phyloP scores from a whole-genome alignment of 495 filamentous ascomycete genomes.

The Xylaria telfairii region DNA sequence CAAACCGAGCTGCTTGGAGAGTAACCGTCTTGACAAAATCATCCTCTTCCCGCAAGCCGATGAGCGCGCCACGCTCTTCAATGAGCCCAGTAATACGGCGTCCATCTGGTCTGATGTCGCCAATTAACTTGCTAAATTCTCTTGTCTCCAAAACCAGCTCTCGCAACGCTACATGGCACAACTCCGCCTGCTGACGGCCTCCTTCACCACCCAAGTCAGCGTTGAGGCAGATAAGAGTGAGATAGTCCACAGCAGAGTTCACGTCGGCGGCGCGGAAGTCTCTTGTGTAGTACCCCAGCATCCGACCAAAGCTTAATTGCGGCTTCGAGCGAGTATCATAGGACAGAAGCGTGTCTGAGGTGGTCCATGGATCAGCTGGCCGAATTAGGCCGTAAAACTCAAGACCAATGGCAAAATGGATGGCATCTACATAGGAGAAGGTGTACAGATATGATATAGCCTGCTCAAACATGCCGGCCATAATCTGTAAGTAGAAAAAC shows the following conservation, averaged over 20 bases:
- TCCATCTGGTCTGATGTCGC: slow-evolving; percentile 85
- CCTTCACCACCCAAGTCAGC: slow-evolving; percentile 75
- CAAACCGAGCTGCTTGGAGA: slow-evolving; percentile 84
- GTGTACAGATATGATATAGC: slow-evolving; percentile 88
- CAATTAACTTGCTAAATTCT: slow-evolving; percentile 91
- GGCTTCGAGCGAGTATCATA: slow-evolving; percentile 73
- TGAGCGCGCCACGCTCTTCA: slow-evolving; percentile 84
- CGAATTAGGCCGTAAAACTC: slow-evolving; percentile 91
- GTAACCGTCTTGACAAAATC: slow-evolving; percentile 89
- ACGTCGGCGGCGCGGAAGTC: slow-evolving; percentile 91
- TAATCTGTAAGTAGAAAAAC: slow-evolving; percentile 88
- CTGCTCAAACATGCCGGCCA: slow-evolving; percentile 94
- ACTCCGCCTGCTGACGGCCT: slow-evolving; percentile 75
- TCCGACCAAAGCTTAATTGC: slow-evolving; percentile 91
- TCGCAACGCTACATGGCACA: slow-evolving; percentile 93
- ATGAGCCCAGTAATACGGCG: slow-evolving; percentile 82
- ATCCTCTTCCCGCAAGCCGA: slow-evolving; percentile 76
- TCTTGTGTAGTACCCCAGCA: slow-evolving; percentile 93
- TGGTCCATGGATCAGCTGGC: slow-evolving; percentile 72
- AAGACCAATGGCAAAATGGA: slow-evolving; percentile 91
- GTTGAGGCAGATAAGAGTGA: slow-evolving; percentile 91
- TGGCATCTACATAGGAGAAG: slow-evolving; percentile 86
- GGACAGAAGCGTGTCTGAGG: slow-evolving; percentile 75
- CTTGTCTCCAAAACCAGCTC: slow-evolving; percentile 93
- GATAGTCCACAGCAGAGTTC: slow-evolving; percentile 89